These are phyloP conservation scores for Lipomyces japonicus DNA, from an alignment of 805 yeast species.

Conservation along the genomic window DNA sequence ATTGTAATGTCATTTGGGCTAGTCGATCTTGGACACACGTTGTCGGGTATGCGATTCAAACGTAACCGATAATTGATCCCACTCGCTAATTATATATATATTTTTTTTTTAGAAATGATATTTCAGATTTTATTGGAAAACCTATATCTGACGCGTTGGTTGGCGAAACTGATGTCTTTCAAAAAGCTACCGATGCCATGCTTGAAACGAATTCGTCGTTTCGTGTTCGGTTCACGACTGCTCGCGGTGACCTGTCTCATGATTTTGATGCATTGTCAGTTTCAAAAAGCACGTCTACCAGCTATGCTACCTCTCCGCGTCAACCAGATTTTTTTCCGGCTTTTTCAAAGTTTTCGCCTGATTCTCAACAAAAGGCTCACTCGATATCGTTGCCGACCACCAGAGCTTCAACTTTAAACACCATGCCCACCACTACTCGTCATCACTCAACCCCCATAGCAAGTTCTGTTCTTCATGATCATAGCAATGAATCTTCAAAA, in stretches of 20 bases:
- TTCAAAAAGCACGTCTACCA: not conserved
- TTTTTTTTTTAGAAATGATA: conserved; percentile 34
- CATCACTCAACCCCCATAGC: conserved; percentile 3
- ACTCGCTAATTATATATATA: conserved; percentile 9
- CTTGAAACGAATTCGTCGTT: conserved; percentile 32
- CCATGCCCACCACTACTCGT: conserved; percentile 7
- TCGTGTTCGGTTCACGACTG: conserved; percentile 23
- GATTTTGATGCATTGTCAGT: conserved; percentile 2
- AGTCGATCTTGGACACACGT: conserved; percentile 74
- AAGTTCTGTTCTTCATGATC: too few species aligned
- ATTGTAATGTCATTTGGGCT: conserved; percentile 70
- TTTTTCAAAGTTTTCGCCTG: not conserved
- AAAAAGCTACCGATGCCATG: conserved; percentile 37
- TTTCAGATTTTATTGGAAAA: conserved; percentile 25
- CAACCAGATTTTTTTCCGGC: too few species aligned
- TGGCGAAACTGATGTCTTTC: conserved; percentile 33
- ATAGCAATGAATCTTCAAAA: not conserved
- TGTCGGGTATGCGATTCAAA: conserved; percentile 49
- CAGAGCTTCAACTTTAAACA: not conserved
- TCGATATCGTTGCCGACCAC: not conserved
- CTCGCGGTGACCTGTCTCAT: conserved; percentile 27
- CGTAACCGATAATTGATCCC: not conserved
- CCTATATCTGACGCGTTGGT: conserved; percentile 31
- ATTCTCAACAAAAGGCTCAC: not conserved
- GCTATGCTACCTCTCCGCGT: not conserved